phyloP scores from a whole-genome alignment of 495 filamentous ascomycete species.

The Penicillium macrosclerotiorum region DNA sequence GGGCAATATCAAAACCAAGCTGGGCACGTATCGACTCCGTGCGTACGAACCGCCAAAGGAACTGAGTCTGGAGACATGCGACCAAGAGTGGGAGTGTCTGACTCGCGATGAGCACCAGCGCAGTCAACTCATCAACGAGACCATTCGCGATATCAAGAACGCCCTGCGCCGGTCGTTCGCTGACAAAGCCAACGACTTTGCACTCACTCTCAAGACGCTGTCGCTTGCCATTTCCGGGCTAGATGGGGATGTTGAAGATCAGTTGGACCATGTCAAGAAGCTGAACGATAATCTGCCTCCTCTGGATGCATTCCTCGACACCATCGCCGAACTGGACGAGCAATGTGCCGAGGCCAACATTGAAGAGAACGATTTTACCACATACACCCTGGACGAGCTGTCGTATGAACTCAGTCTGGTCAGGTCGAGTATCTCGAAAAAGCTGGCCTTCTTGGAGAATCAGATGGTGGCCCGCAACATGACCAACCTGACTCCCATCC shows the following conservation, averaged over 20 bases:
- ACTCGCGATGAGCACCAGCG: constrained; percentile 79
- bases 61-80: constrained; percentile 73
- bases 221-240: constrained; percentile 89
- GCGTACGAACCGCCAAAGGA: constrained; percentile 87
- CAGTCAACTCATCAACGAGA: constrained; percentile 94
- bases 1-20: constrained; percentile 98
- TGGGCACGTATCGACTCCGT: constrained; percentile 87
- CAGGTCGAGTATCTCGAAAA: constrained; percentile 86
- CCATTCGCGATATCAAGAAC: constrained; percentile 97
- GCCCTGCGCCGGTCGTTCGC: constrained; percentile 86
- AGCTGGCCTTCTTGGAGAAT: constrained; percentile 94
- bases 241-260: constrained; percentile 94
- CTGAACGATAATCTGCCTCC: constrained; percentile 80
- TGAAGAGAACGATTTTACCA: constrained; percentile 98
- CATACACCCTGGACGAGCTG: constrained; percentile 94
- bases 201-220: constrained; percentile 87
- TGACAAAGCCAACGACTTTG: constrained; percentile 96
- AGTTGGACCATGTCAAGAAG: constrained; percentile 77
- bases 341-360: constrained; percentile 97
- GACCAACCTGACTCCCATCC: constrained; percentile 97
- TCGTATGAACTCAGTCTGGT: constrained; percentile 91
- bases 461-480: constrained; percentile 95
- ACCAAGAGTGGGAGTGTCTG: constrained; percentile 75
- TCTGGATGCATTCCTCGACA: constrained; percentile 80
- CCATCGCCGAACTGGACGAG: constrained; percentile 75